Evolutionary conservation across 805 yeast species (phyloP), one percentile per base, ranked within the genome.

Genomic region (Spathaspora sp.): DNA sequence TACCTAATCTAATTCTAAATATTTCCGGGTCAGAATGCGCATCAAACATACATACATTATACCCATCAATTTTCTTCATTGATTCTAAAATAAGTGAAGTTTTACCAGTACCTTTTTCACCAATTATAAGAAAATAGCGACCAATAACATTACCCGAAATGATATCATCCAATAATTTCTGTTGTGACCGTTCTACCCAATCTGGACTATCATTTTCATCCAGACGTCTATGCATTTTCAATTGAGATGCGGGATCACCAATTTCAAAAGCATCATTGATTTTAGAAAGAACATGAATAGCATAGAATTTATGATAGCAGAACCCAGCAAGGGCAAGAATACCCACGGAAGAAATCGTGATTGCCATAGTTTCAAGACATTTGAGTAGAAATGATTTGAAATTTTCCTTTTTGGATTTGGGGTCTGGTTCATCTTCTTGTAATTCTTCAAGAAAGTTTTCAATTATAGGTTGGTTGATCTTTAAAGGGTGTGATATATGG

Each of bases 91-190:
- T 75, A 72, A 89, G 77, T 0, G 93, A 84, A 0, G 91, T 84
- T 62, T 88, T 88, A 2, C 96, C 96, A 0, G 94, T 88, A 1
- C 96, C 96, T 63, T 89, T 88, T 63, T 88, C 96, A 29, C 96
- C 96, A 42, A 89, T 79, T 10, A 89, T 62, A 46, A 89, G 68
- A 60, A 81, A 85, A 67, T 88, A 89, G 16, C 93, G 65, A 0
- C 96, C 96, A 5, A 67, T 67, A 1, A 79, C 69, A n/a, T 76
- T 66, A 1, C 96, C 96, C 8, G 77, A 63, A 2, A 89, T 75
- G 28, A 88, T 82, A 38, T 79, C 82, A 66, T 89, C 89, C 31
- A 88, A 63, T 8, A 82, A 61, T 23, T 71, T 60, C 59, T 88
- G 96, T 57, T 88, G 87, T 0, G 83, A 83, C 40, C 96, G 73